Conservation (phyloP, 169 alveolate genomes). For the Miamiensis avidus region DNA sequence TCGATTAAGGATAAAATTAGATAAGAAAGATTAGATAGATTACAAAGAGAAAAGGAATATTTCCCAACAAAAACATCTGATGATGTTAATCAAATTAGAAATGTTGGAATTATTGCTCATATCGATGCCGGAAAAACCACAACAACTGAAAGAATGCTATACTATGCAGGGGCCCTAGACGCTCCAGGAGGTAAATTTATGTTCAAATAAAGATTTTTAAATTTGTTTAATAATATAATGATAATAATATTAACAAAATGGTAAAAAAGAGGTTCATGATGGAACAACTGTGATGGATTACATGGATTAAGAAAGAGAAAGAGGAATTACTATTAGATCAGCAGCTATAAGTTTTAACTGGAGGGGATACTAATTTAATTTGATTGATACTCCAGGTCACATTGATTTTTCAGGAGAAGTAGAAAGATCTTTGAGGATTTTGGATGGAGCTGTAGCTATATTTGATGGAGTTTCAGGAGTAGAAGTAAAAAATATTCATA, state of each 20-base stretch:
- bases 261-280: conserved; percentile 74
- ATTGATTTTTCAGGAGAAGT: conserved; percentile 95
- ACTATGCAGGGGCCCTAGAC: conserved; percentile 89
- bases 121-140: conserved; percentile 98
- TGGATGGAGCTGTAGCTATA: conserved; percentile 97
- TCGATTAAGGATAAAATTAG: conserved; percentile 22
- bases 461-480: conserved; percentile 97
- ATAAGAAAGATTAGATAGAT: conserved; percentile 6
- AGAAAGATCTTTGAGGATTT: conserved; percentile 94
- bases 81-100: conserved; percentile 54
- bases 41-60: conserved; percentile 11
- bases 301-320: conserved; percentile 94
- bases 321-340: conserved; percentile 97
- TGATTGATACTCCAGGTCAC: conserved; percentile 98
- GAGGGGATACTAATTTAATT: conserved; percentile 89
- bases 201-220: too few species aligned
- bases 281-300: conserved; percentile 97
- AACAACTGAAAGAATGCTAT: conserved; percentile 94
- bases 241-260: too few species aligned
- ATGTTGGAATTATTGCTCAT: conserved; percentile 96
- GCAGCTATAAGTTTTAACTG: conserved; percentile 97
- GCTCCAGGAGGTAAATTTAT: conserved; percentile 72
- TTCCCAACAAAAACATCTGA: conserved; percentile 22
- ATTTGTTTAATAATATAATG: too few species aligned
- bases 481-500: conserved; percentile 18